Conservation (phyloP, 805 yeast genomes). For the Spathaspora gorwiae region DNA sequence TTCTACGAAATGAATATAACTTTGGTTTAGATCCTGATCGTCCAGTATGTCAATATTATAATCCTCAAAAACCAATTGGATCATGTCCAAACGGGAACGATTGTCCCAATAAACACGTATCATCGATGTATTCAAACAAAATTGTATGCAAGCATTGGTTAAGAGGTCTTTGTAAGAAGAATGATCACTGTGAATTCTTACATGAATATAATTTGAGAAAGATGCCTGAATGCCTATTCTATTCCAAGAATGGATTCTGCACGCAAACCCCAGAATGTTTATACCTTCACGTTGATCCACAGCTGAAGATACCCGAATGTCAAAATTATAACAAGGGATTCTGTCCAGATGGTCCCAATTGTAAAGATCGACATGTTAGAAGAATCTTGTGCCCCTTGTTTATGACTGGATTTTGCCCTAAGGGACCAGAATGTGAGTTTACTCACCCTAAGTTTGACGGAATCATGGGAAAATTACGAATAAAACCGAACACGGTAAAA, state of each 20-base stretch:
- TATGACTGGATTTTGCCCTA: constrained; percentile 89
- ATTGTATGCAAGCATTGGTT: constrained; percentile 99
- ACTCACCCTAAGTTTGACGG: constrained; percentile 79
- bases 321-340: constrained; percentile 80
- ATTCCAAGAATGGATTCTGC: constrained; percentile 77
- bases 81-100: constrained; percentile 81
- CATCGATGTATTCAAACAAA: constrained; percentile 43
- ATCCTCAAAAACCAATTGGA: constrained; percentile 46
- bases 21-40: constrained; percentile 85
- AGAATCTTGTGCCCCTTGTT: constrained; percentile 73
- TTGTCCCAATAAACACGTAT: constrained; percentile 84
- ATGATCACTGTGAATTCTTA: constrained; percentile 90
- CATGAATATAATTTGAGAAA: constrained; percentile 92
- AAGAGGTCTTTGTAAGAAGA: constrained; percentile 93
- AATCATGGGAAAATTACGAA: constrained; percentile 36
- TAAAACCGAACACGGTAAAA: constrained; percentile 31
- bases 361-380: constrained; percentile 76
- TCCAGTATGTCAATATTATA: constrained; percentile 75
- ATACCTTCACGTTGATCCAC: constrained; percentile 87
- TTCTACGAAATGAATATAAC: constrained; percentile 71
- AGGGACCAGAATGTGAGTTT: constrained; percentile 71
- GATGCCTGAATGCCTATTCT: constrained; percentile 96
- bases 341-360: constrained; percentile 86
- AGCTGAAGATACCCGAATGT: constrained; percentile 83
- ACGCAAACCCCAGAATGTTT: constrained; percentile 93